Evolutionary conservation across 106 monocot genomes (phyloP).

Genomic region (Platanthera zijinensis): DNA sequence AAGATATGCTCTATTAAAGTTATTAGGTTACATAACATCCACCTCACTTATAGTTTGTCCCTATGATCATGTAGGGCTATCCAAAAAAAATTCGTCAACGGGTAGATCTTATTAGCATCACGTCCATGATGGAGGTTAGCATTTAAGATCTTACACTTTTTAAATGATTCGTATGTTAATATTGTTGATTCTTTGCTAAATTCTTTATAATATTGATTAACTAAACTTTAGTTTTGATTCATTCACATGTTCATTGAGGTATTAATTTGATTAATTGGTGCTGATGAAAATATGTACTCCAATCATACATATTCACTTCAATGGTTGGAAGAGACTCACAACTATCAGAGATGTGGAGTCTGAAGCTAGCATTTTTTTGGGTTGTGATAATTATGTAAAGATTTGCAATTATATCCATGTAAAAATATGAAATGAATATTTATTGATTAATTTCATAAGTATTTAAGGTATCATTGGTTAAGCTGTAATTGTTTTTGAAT

Average conservation of each 20-base stretch:
- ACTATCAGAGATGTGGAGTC: no score
- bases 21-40: no score
- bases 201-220: background rate
- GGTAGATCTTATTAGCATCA: no score
- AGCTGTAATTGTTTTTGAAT: no score
- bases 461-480: no score
- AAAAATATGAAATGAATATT: no score
- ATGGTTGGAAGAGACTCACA: slow-evolving; percentile 83
- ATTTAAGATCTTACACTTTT: background rate
- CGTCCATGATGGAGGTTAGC: no score
- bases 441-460: no score
- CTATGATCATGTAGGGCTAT: slow-evolving; percentile 38
- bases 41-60: background rate
- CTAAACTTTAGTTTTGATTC: background rate
- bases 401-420: no score
- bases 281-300: slow-evolving; percentile 74
- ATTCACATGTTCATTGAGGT: slow-evolving; percentile 28
- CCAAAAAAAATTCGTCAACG: slow-evolving; percentile 55
- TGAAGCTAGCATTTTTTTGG: no score
- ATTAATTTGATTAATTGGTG: slow-evolving; percentile 72
- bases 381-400: no score
- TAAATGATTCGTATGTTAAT: no score
- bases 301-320: slow-evolving; percentile 48
- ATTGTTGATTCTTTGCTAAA: background rate
- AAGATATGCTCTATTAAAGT: background rate